Evolutionary conservation across 1,139 yeast species (phyloP).

Genomic region (Williopsis jadinii): DNA sequence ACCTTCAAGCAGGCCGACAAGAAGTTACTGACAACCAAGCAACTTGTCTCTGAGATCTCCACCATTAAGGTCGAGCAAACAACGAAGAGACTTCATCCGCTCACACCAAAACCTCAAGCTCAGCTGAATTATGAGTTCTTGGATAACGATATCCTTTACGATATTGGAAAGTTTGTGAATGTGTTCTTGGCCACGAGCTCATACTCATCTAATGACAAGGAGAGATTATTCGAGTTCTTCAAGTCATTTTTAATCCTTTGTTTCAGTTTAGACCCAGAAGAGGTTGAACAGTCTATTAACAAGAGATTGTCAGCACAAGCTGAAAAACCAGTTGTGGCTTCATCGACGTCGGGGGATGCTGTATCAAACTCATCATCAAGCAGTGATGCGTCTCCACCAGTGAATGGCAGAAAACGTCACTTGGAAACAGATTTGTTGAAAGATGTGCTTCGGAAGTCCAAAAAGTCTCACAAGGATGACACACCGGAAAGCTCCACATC

Average conservation of each 20-base stretch:
- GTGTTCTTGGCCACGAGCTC: slow-evolving; percentile 66
- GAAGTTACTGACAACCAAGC: slow-evolving; percentile 83
- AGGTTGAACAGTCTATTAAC: slow-evolving; percentile 26
- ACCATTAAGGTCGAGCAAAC: slow-evolving; percentile 85
- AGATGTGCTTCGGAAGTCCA: slow-evolving; percentile 67
- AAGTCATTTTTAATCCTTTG: slow-evolving; percentile 63
- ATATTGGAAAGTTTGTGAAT: slow-evolving; percentile 61
- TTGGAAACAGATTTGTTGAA: slow-evolving; percentile 63
- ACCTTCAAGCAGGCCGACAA: slow-evolving; percentile 96
- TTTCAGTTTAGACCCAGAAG: slow-evolving; percentile 43
- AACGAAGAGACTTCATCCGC: slow-evolving; percentile 72
- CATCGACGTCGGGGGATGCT: slow-evolving; percentile 7
- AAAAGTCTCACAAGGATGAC: slow-evolving; percentile 29
- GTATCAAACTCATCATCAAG: slow-evolving; percentile 15
- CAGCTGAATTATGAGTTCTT: slow-evolving; percentile 65
- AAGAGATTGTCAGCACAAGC: slow-evolving; percentile 19
- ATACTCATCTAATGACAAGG: slow-evolving; percentile 78
- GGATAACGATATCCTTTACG: slow-evolving; percentile 66
- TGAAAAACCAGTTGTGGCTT: slow-evolving; percentile 11
- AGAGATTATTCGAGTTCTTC: slow-evolving; percentile 65
- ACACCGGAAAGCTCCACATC: slow-evolving; percentile 16
- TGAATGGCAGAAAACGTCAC: slow-evolving; percentile 35
- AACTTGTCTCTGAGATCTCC: slow-evolving; percentile 83
- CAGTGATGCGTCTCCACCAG: not conserved
- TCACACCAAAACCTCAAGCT: slow-evolving; percentile 78